Conservation (phyloP, 208 protist species). For the Leptomonas seymouri region DNA sequence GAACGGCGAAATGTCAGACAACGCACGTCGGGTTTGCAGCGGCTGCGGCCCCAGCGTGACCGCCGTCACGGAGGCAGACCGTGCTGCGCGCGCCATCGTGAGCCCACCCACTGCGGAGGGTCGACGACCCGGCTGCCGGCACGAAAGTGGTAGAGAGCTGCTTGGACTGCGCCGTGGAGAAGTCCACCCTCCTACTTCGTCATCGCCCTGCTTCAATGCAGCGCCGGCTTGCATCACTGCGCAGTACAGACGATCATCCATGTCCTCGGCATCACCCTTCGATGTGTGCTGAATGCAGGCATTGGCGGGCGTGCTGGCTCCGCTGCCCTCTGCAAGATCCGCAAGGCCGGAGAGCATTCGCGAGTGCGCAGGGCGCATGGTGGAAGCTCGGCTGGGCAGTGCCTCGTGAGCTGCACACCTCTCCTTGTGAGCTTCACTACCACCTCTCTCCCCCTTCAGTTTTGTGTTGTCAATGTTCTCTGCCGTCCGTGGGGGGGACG, state of each 20-base stretch:
- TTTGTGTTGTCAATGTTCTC: background rate
- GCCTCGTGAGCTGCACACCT: background rate
- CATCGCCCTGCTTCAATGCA: background rate
- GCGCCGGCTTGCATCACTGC: background rate
- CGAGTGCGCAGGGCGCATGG: background rate
- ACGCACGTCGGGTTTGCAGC: background rate
- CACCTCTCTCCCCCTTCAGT: background rate
- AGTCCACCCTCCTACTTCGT: background rate
- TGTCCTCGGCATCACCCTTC: background rate
- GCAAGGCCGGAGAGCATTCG: background rate
- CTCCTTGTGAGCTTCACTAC: background rate
- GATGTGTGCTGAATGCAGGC: background rate
- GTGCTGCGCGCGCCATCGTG: constrained; percentile 10
- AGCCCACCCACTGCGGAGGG: background rate
- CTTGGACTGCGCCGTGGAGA: background rate
- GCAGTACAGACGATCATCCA: background rate
- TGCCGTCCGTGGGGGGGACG: background rate
- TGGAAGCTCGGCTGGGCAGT: background rate
- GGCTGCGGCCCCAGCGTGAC: background rate
- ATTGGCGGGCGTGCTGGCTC: background rate
- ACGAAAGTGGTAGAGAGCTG: background rate
- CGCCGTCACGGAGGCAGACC: background rate
- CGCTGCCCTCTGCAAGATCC: background rate
- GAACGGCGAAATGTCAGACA: background rate
- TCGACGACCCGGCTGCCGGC: background rate